A percentile compares a stretch with the other conserved stretches of the same genome.
Conservation (phyloP, 371 early-diverging fungal genomes). For the Apophysomyces ossiformis region DNA sequence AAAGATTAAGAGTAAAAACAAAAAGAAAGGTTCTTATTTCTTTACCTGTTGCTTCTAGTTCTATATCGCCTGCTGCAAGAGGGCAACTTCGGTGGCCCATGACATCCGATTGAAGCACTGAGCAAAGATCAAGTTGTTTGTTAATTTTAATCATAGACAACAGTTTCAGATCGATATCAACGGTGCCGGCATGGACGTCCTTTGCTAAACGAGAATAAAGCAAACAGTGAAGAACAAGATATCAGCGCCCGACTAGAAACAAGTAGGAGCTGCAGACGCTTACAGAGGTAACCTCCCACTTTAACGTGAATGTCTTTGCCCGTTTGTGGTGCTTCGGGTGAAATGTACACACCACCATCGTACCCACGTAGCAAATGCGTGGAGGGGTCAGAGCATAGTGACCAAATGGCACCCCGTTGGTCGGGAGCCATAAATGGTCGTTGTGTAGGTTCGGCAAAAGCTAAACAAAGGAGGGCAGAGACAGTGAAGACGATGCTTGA, state of each 20-base stretch:
- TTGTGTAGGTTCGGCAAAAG: slow-evolving; percentile 15
- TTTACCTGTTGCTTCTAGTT: slow-evolving; percentile 46
- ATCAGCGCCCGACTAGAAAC: no score
- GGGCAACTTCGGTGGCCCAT: slow-evolving; percentile 43
- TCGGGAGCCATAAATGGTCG: slow-evolving; percentile 37
- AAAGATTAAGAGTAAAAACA: neutral
- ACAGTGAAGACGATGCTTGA: neutral
- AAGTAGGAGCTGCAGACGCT: neutral
- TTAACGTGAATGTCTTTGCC: slow-evolving; percentile 49
- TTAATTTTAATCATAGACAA: slow-evolving; percentile 52
- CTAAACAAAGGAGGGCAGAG: neutral
- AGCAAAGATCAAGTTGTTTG: slow-evolving; percentile 48
- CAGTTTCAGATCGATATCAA: slow-evolving; percentile 46
- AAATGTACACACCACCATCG: slow-evolving; percentile 43
- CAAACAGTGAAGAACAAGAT: neutral
- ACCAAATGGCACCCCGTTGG: slow-evolving; percentile 51
- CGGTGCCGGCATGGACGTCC: slow-evolving; percentile 41
- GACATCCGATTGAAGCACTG: slow-evolving; percentile 42
- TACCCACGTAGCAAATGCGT: slow-evolving; percentile 42
- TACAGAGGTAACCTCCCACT: slow-evolving; percentile 45
- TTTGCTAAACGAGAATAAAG: slow-evolving; percentile 24
- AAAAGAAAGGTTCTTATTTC: neutral
- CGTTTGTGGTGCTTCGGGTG: slow-evolving; percentile 40
- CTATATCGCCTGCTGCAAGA: slow-evolving; percentile 39
- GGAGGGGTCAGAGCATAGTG: slow-evolving; percentile 40